Evolutionary conservation across 441 rosid genomes (phyloP), one percentile per base, ranked within the genome.

Genomic region (Codiaeum variegatum): DNA sequence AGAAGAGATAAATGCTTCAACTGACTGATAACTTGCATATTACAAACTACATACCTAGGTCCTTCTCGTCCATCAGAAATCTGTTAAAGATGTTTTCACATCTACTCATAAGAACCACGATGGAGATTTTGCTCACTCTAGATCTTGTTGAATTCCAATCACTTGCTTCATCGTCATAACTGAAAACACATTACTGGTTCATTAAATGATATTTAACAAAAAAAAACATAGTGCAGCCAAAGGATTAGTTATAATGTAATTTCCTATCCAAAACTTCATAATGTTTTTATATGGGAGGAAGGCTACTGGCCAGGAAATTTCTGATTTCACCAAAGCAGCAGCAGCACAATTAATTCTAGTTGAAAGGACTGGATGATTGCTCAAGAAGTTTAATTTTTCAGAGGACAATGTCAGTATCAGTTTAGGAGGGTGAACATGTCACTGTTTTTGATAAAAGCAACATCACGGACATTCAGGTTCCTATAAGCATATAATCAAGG

Each of bases 71-170:
- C 12, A 75, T 67, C 73, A 93, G 84, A 83, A 88, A 91, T 85
- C 84, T 89, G 79, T 81, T 84, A 75, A 96, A 79, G 83, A 89
- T 90, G 84, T 80, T 79, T 77, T 85, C 91, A 67, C 99, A 93
- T 89, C 98, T 88, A 64, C 79, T 67, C 75, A 93, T 71, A 40
- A 96, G 91, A 75, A 87, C 78, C 73, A 51, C 69, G 83, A 90
- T 81, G 54, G 97, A 79, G 75, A 91, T 85, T 82, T 79, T 96
- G 83, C 96, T 84, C 76, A 96, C 92, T 81, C 93, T 87, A 58
- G 82, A 78, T 85, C 92, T 87, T 69, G 83, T 82, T 67, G 76
- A 73, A 80, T 85, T 88, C 97, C 97, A 93, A 73, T 78, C 70
- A 31, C 77, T 71, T 19, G 77, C 86, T 80, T 82, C 93, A 55